phyloP scores from a whole-genome alignment of 2,329 filamentous ascomycete species.

The Remersonia thermophila region DNA sequence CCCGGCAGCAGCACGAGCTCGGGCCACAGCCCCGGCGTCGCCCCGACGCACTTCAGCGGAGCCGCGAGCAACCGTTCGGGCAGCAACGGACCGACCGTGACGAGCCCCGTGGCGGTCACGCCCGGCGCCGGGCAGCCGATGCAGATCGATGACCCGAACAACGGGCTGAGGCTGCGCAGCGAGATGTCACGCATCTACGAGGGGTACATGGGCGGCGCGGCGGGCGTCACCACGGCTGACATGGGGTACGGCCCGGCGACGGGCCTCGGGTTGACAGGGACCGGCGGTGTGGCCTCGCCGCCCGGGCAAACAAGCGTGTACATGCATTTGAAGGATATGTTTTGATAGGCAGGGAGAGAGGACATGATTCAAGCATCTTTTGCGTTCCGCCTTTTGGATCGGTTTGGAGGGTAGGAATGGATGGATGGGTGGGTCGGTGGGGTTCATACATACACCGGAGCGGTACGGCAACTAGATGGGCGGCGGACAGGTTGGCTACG shows the following conservation, averaged over 20 bases:
- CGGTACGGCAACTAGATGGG: too few relatives aligned
- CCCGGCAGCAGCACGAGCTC: not conserved
- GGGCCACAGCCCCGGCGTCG: not conserved
- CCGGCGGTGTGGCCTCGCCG: too few relatives aligned
- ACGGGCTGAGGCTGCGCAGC: constrained; percentile 37
- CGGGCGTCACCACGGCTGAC: constrained; percentile 7
- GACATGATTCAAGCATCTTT: not conserved
- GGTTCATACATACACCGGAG: too few relatives aligned
- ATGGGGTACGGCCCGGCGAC: constrained; percentile 6
- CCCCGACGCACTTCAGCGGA: not conserved
- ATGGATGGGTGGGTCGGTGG: too few relatives aligned
- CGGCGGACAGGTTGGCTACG: too few relatives aligned
- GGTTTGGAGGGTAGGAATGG: too few relatives aligned
- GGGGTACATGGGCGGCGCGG: constrained; percentile 20
- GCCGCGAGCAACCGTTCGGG: not conserved
- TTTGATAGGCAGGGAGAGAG: too few relatives aligned
- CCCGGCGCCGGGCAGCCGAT: constrained; percentile 16
- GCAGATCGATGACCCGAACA: constrained; percentile 21
- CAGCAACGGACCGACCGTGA: not conserved
- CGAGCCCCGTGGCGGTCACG: constrained; percentile 11
- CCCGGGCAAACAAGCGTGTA: too few relatives aligned
- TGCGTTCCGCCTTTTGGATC: too few relatives aligned
- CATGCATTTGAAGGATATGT: constrained; percentile 22
- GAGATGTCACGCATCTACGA: constrained; percentile 42
- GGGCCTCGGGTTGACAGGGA: constrained; percentile 1